These are phyloP conservation scores for Aureobasidium vineae DNA, from an alignment of 2,329 filamentous ascomycete genomes.

Conservation along the genomic window DNA sequence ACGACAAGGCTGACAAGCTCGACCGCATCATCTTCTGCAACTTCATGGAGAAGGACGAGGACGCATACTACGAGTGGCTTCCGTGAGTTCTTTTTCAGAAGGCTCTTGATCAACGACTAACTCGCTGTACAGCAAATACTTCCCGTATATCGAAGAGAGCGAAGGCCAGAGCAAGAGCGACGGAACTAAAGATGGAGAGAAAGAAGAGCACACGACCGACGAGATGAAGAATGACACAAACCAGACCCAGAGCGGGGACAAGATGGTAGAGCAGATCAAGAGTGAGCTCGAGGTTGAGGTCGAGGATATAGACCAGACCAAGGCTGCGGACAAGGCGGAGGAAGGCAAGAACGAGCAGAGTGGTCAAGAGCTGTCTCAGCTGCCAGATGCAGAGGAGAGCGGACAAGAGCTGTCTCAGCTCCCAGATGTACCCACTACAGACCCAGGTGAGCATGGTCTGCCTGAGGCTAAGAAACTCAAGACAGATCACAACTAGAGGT, in stretches of 20 bases:
- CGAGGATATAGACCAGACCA: neutral
- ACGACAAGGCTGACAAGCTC: conserved; percentile 48
- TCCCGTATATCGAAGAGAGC: conserved; percentile 46
- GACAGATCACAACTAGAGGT: conserved; percentile 31
- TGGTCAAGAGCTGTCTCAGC: conserved; percentile 40
- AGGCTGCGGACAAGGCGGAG: conserved; percentile 13
- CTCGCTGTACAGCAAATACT: conserved; percentile 44
- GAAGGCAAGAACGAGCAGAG: conserved; percentile 29
- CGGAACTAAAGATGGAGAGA: neutral
- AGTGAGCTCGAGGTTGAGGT: too few species aligned
- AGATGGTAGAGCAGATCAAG: too few species aligned
- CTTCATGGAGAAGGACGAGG: conserved; percentile 74
- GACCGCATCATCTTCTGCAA: conserved; percentile 81
- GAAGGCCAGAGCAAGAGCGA: conserved; percentile 14
- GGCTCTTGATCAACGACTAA: neutral
- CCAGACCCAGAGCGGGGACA: neutral
- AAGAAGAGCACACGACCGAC: neutral
- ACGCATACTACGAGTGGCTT: conserved; percentile 66
- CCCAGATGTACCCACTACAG: conserved; percentile 50
- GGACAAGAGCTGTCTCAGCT: conserved; percentile 43
- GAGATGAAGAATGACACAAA: neutral
- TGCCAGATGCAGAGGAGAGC: conserved; percentile 43
- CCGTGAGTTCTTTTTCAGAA: conserved; percentile 65
- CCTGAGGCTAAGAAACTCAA: conserved; percentile 52
- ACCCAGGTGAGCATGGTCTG: conserved; percentile 47